Percentiles rank a stretch among this genome's conserved stretches.
These are phyloP conservation scores for Cercis canadensis DNA, from an alignment of 306 rosid genomes.

Conservation along the genomic window DNA sequence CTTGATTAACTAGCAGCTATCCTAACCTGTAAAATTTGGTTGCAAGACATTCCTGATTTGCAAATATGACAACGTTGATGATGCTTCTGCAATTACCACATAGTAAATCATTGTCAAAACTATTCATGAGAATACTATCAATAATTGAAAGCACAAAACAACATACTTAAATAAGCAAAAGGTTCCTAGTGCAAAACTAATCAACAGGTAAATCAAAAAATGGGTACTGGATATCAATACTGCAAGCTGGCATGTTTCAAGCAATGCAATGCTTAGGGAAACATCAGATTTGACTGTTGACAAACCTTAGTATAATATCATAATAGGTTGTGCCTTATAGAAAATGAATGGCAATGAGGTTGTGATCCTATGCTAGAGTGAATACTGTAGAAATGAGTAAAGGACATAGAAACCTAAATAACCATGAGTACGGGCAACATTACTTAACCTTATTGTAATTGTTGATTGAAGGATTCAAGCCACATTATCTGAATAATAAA, in stretches of 20 bases:
- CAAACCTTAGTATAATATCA: conserved; percentile 14
- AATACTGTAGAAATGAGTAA: conserved; percentile 23
- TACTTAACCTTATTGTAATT: neutral
- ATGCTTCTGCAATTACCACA: conserved; percentile 79
- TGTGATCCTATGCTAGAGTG: conserved; percentile 21
- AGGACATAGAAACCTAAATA: conserved; percentile 20
- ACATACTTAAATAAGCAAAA: neutral
- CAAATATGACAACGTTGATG: conserved; percentile 73
- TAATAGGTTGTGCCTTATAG: neutral
- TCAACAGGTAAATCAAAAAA: conserved; percentile 27
- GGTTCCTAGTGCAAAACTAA: neutral
- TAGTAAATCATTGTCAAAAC: conserved; percentile 31
- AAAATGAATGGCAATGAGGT: conserved; percentile 24
- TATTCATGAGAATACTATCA: conserved; percentile 18
- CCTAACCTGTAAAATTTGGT: conserved; percentile 88
- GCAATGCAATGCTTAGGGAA: conserved; percentile 11
- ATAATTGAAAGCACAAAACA: conserved; percentile 14
- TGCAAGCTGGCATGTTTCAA: conserved; percentile 25
- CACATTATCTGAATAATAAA: neutral
- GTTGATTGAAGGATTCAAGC: conserved; percentile 24
- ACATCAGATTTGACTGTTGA: neutral
- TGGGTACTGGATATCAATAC: conserved; percentile 17
- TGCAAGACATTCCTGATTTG: conserved; percentile 78
- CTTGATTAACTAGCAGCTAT: conserved; percentile 41
- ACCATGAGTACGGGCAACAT: conserved; percentile 3